Evolutionary conservation across 768 basidiomycete genomes (phyloP).

Genomic region (Tricholoma flavovirens): DNA sequence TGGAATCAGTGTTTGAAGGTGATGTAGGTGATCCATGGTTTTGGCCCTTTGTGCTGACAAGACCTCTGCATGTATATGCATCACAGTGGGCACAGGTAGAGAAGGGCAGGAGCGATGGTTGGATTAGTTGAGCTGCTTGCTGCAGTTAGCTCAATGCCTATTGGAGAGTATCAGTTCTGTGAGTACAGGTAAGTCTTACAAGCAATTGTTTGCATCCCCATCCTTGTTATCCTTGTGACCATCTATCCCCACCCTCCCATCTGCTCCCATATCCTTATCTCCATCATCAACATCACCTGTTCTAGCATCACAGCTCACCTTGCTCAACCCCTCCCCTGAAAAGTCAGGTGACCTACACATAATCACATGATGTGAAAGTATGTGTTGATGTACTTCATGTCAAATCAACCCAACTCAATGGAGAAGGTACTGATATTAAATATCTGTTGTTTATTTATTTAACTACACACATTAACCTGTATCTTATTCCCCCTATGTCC

Average conservation of each 20-base stretch:
- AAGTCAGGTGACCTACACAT: too few species aligned
- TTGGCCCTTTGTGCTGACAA: background rate
- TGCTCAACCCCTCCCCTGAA: too few species aligned
- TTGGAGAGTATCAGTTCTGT: background rate
- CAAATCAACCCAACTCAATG: too few species aligned
- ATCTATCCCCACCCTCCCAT: conserved; percentile 5
- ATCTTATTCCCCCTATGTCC: too few species aligned
- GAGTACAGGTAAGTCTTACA: background rate
- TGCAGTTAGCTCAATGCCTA: background rate
- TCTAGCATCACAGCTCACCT: background rate
- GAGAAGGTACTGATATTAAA: too few species aligned
- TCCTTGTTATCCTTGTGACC: background rate
- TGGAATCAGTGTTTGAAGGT: background rate
- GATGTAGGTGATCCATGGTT: background rate
- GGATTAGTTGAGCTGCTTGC: background rate
- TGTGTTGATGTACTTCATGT: too few species aligned
- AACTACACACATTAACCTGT: too few species aligned
- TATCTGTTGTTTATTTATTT: too few species aligned
- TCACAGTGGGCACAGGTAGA: background rate
- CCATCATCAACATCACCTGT: background rate
- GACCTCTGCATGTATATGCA: background rate
- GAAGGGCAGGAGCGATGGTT: background rate
- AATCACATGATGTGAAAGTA: too few species aligned
- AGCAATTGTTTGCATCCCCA: background rate
- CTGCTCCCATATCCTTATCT: conserved; percentile 16